A percentile compares a stretch with the other conserved stretches of the same genome.
These are phyloP conservation scores for Lactarius vividus DNA, from an alignment of 768 basidiomycete species.

Conservation along the genomic window DNA sequence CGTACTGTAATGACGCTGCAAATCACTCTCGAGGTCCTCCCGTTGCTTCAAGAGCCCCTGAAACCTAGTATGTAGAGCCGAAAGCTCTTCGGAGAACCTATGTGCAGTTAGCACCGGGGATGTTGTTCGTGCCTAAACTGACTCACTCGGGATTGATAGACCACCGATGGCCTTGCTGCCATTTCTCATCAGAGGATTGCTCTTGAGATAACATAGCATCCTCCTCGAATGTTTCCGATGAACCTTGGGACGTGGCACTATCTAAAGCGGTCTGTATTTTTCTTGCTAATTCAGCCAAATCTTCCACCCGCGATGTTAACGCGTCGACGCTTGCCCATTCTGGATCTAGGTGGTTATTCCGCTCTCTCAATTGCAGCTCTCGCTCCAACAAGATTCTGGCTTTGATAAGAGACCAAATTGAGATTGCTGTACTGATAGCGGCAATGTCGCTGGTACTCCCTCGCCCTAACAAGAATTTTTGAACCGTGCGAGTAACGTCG, in stretches of 20 bases:
- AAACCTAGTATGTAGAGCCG: slow-evolving; percentile 48
- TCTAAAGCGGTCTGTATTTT: slow-evolving; percentile 49
- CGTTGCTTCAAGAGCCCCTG: slow-evolving; percentile 44
- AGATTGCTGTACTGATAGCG: slow-evolving; percentile 60
- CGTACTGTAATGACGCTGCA: slow-evolving; percentile 57
- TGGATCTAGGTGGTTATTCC: slow-evolving; percentile 24
- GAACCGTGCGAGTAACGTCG: slow-evolving; percentile 73
- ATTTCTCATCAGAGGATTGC: slow-evolving; percentile 29
- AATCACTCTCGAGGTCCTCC: slow-evolving; percentile 49
- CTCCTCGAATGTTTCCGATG: slow-evolving; percentile 30
- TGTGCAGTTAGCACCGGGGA: background rate
- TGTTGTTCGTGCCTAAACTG: background rate
- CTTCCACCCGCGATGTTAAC: slow-evolving; percentile 51
- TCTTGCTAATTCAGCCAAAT: slow-evolving; percentile 50
- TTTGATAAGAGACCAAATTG: slow-evolving; percentile 54
- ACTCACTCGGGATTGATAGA: slow-evolving; percentile 64
- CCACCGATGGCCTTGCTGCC: slow-evolving; percentile 44
- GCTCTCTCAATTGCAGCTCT: slow-evolving; percentile 43
- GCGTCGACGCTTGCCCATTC: slow-evolving; percentile 59
- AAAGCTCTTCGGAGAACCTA: slow-evolving; percentile 61
- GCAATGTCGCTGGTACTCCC: slow-evolving; percentile 66
- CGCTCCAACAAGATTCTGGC: slow-evolving; percentile 56
- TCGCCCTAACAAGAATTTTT: slow-evolving; percentile 68
- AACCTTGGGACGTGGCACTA: slow-evolving; percentile 23
- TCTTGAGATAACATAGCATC: slow-evolving; percentile 24